Evolutionary conservation across 768 basidiomycete species (phyloP).

Genomic region (Artomyces pyxidatus): DNA sequence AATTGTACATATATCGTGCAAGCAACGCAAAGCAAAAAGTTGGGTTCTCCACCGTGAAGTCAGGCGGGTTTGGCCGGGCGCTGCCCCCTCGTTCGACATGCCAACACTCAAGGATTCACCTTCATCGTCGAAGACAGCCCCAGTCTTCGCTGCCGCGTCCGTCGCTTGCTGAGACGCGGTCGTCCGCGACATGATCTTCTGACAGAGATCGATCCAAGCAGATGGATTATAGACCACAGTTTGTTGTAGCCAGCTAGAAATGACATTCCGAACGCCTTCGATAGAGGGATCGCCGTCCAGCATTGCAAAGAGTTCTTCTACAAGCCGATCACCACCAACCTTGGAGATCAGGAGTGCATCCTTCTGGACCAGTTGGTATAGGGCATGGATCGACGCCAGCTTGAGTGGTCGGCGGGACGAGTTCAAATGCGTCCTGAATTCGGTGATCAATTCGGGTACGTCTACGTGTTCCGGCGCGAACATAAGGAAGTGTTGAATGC

Average conservation of each 20-base stretch:
- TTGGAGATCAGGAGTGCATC: conserved; percentile 89
- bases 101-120: conserved; percentile 80
- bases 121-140: conserved; percentile 77
- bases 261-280: conserved; percentile 89
- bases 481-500: conserved; percentile 95
- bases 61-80: conserved; percentile 31
- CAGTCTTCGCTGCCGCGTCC: conserved; percentile 47
- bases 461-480: conserved; percentile 83
- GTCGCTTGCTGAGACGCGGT: conserved; percentile 74
- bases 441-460: conserved; percentile 69
- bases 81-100: conserved; percentile 33
- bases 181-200: conserved; percentile 92
- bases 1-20: conserved; percentile 81
- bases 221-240: conserved; percentile 90
- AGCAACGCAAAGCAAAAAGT: conserved; percentile 85
- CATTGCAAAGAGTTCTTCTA: conserved; percentile 92
- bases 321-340: conserved; percentile 87
- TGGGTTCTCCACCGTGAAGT: conserved; percentile 96
- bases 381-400: conserved; percentile 88
- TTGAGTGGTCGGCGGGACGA: conserved; percentile 82
- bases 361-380: conserved; percentile 95
- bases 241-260: conserved; percentile 90
- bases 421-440: conserved; percentile 70
- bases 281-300: conserved; percentile 91
- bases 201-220: conserved; percentile 97